Evolutionary conservation across 192 early-diverging fungal genomes (phyloP), one percentile per base, ranked within the genome.

Genomic region (Coemansia asiatica): DNA sequence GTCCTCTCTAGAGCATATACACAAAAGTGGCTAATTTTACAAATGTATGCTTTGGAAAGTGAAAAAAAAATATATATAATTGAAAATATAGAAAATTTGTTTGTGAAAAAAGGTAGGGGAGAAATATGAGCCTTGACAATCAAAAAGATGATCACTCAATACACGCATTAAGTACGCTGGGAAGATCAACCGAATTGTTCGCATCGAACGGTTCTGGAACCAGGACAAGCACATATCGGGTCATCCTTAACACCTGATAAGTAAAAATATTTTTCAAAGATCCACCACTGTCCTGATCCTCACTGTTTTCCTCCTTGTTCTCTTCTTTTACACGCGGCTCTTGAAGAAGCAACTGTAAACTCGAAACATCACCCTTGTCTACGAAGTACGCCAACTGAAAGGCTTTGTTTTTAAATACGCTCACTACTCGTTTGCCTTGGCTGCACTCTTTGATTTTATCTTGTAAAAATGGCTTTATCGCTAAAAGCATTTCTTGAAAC

Each of bases 161-260:
- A 5, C 46, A 22, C 9, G 62, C 47, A 4, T 16, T 16, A 44
- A 44, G 40, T 2, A 16, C 40, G 40, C 12, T 44, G 6, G 79
- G 79, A 9, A 75, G 49, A 8, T 19, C 49, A 49, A 81, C 55
- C 1, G 50, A 23, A 61, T 72, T 81, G 69, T 81, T 81, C 12
- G 69, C 69, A 25, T 81, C 73, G 40, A 72, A 81, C 15, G 79
- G 79, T 61, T 75, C 79, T 6, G 73, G 69, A 35, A 81, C 73
- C 6, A 81, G 35, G 6, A 81, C 50, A 40, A 81, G 54, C n/a
- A 66, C 69, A 21, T 38, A 40, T 19, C 22, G 57, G 22, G 69
- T 47, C 12, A 62, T 18, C 9, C 67, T 63, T 15, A 75, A 58
- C 27, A 61, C 63, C 2, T 49, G 63, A 61, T 81, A 81, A 2